These are phyloP conservation scores for Anisodus acutangulus DNA, from an alignment of 257 asterid species.

Conservation along the genomic window DNA sequence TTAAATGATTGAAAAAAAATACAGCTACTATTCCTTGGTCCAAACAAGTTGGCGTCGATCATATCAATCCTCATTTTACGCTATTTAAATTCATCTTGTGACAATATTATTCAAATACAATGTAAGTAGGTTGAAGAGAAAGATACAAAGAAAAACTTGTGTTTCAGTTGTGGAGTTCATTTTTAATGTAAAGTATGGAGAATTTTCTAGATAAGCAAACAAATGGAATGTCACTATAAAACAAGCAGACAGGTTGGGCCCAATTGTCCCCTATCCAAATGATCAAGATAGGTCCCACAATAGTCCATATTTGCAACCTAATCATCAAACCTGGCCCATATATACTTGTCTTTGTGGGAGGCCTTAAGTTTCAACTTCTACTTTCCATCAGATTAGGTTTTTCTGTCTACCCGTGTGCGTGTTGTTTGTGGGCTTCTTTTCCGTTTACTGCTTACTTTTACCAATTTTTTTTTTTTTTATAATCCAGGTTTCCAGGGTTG, in stretches of 20 bases:
- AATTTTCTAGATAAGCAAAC: neutral
- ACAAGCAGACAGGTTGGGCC: conserved; percentile 36
- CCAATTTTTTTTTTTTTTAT: neutral
- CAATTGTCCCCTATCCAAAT: conserved; percentile 26
- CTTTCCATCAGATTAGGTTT: neutral
- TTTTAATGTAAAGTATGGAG: no score
- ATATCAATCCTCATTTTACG: no score
- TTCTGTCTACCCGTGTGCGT: conserved; percentile 3
- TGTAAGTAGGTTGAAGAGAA: no score
- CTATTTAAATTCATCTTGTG: no score
- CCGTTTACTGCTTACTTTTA: neutral
- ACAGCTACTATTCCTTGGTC: no score
- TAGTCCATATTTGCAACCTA: neutral
- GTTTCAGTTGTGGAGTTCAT: no score
- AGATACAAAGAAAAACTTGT: no score
- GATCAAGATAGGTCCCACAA: conserved; percentile 7
- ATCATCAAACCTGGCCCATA: neutral
- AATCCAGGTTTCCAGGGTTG: no score
- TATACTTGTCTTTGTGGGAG: conserved; percentile 12
- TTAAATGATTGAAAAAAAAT: no score
- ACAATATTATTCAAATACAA: no score
- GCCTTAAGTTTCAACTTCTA: neutral
- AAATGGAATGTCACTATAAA: neutral
- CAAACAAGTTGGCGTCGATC: no score
- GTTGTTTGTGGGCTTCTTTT: neutral